Conservation (phyloP, 2,329 filamentous ascomycete species). For the Exophiala alcalophila region DNA sequence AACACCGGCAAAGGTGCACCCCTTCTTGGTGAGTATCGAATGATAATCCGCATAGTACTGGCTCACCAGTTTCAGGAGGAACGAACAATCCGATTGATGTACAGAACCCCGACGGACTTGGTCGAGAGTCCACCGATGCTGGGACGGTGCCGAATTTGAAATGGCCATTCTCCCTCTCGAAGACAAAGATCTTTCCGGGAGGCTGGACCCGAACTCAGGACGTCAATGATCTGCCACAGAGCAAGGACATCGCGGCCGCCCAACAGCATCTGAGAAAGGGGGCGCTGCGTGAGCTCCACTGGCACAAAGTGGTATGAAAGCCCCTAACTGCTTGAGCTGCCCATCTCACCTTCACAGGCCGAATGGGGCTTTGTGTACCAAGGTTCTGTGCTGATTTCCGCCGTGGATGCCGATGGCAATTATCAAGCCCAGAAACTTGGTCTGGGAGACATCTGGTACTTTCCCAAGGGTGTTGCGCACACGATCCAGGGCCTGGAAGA, state of each 20-base stretch:
- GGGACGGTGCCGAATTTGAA: conserved; percentile 66
- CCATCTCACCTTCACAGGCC: conserved; percentile 42
- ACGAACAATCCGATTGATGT: conserved; percentile 61
- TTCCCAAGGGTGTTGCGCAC: conserved; percentile 63
- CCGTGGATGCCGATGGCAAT: conserved; percentile 60
- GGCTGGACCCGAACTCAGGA: conserved; percentile 67
- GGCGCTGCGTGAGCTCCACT: conserved; percentile 64
- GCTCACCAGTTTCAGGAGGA: conserved; percentile 48
- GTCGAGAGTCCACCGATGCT: conserved; percentile 59
- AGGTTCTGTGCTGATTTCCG: conserved; percentile 57
- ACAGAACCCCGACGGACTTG: conserved; percentile 63
- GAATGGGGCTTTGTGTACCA: conserved; percentile 65
- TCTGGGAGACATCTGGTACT: conserved; percentile 67
- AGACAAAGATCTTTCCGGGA: conserved; percentile 59
- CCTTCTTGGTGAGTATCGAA: neutral
- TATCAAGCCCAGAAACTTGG: conserved; percentile 55
- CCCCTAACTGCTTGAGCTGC: neutral
- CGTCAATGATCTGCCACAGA: conserved; percentile 63
- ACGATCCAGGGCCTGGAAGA: conserved; percentile 61
- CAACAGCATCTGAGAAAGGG: conserved; percentile 68
- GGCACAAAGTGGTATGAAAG: conserved; percentile 60
- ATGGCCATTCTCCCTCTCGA: conserved; percentile 67
- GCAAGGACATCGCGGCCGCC: conserved; percentile 64
- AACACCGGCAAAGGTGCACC: neutral
- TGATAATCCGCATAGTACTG: neutral